phyloP scores from a whole-genome alignment of 1,284 basidiomycete genomes.

The Singerocomus rubriflavus region DNA sequence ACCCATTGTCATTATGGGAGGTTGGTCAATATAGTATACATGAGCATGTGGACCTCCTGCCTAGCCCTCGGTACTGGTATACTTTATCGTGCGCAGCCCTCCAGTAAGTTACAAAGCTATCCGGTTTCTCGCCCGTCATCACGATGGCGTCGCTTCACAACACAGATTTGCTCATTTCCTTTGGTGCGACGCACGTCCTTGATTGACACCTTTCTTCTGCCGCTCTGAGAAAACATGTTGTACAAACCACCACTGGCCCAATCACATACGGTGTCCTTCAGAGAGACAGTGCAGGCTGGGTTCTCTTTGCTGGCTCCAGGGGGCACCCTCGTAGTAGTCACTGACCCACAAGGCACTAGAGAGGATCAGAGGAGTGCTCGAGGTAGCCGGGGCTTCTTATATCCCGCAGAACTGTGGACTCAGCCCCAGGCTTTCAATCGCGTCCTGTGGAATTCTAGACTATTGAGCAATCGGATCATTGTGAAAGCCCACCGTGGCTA shows the following conservation, averaged over 20 bases:
- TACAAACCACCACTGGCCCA: slow-evolving; percentile 2
- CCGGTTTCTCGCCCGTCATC: slow-evolving; percentile 39
- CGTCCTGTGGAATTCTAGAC: too few relatives aligned
- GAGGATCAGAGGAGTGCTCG: too few relatives aligned
- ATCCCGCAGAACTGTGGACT: slow-evolving; percentile 11
- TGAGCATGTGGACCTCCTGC: not conserved
- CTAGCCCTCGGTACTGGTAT: not conserved
- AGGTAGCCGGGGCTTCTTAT: slow-evolving; percentile 11
- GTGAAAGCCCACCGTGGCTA: too few relatives aligned
- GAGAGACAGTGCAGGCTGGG: slow-evolving; percentile 14
- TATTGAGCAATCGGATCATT: too few relatives aligned
- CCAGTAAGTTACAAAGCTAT: slow-evolving; percentile 39
- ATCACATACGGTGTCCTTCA: slow-evolving; percentile 15
- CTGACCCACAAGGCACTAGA: not conserved
- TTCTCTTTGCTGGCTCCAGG: slow-evolving; percentile 10
- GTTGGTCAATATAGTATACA: not conserved
- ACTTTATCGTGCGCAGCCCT: slow-evolving; percentile 17
- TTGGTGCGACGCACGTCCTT: slow-evolving; percentile 43
- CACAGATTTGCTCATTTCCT: slow-evolving; percentile 32
- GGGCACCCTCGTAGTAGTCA: slow-evolving; percentile 12
- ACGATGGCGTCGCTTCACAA: slow-evolving; percentile 40
- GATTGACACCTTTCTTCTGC: slow-evolving; percentile 24
- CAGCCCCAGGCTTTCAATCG: slow-evolving; percentile 7
- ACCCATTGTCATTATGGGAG: slow-evolving; percentile 36
- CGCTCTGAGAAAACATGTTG: slow-evolving; percentile 8